Evolutionary conservation across 176 grass and related monocot species (phyloP).

Genomic region (Aegilops speltoides): DNA sequence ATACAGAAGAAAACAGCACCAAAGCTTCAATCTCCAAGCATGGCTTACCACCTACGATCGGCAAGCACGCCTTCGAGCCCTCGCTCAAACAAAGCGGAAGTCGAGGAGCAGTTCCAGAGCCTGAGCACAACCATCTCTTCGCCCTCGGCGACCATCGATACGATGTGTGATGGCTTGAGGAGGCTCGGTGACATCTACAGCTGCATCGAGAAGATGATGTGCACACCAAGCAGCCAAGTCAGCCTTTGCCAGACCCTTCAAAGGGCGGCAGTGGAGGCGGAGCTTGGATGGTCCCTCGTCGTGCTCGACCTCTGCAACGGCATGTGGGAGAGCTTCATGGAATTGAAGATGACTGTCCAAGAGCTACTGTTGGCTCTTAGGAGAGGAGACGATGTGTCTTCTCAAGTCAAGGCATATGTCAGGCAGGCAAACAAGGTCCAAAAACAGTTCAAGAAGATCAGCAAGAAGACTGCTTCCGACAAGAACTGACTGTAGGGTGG

Average conservation of each 20-base stretch:
- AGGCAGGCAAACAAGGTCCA: slow-evolving; percentile 23
- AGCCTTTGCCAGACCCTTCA: slow-evolving; percentile 37
- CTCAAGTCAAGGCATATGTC: slow-evolving; percentile 26
- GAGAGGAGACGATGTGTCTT: slow-evolving; percentile 23
- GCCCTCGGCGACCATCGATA: slow-evolving; percentile 6
- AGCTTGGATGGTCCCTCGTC: slow-evolving; percentile 38
- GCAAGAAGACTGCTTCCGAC: slow-evolving; percentile 26
- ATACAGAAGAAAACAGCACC: background rate
- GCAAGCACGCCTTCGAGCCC: slow-evolving; percentile 44
- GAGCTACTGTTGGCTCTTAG: slow-evolving; percentile 6
- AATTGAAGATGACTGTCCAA: slow-evolving; percentile 35
- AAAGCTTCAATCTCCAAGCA: slow-evolving; percentile 24
- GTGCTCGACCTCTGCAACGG: slow-evolving; percentile 47
- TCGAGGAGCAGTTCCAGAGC: slow-evolving; percentile 36
- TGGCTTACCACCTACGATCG: slow-evolving; percentile 51
- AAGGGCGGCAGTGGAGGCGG: slow-evolving; percentile 40
- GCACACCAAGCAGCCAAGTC: slow-evolving; percentile 43
- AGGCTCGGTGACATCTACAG: slow-evolving; percentile 31
- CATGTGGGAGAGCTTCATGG: slow-evolving; percentile 32
- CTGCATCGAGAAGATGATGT: slow-evolving; percentile 28
- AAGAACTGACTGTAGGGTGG: slow-evolving; percentile 4
- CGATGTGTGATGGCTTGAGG: slow-evolving; percentile 29
- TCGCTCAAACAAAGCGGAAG: slow-evolving; percentile 1
- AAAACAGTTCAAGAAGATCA: slow-evolving; percentile 40
- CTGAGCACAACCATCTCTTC: slow-evolving; percentile 29